Percentiles rank a stretch among this genome's conserved stretches.
Conservation (phyloP, 1,139 yeast species). For the Scheffersomyces cryptocercus region DNA sequence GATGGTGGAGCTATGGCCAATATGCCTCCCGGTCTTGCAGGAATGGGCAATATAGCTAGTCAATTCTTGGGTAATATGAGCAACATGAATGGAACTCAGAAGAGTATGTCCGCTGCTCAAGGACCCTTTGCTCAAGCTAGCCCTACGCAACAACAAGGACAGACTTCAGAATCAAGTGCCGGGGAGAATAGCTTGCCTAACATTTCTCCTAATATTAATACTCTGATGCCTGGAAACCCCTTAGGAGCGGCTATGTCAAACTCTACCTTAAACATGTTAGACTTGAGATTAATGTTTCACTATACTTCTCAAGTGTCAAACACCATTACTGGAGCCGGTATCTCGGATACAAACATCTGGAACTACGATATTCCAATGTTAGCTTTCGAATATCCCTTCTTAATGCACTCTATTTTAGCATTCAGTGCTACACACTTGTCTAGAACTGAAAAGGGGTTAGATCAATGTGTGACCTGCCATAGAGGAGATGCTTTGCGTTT, state of each 20-base stretch:
- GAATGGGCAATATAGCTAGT: not conserved
- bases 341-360: constrained; percentile 87
- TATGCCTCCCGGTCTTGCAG: not conserved
- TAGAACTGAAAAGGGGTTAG: constrained; percentile 72
- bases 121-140: not conserved
- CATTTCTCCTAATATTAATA: constrained; percentile 30
- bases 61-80: constrained; percentile 2
- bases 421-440: constrained; percentile 91
- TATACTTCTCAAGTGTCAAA: constrained; percentile 83
- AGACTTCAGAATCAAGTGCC: not conserved
- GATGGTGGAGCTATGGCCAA: constrained; percentile 11
- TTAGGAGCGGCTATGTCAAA: constrained; percentile 16
- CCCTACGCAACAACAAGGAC: not conserved
- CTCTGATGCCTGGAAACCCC: constrained; percentile 14
- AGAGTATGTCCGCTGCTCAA: not conserved
- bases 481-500: constrained; percentile 83
- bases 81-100: not conserved
- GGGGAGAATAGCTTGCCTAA: constrained; percentile 16
- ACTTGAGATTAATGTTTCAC: constrained; percentile 80
- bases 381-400: constrained; percentile 84
- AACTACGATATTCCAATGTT: constrained; percentile 81
- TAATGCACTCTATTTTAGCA: constrained; percentile 89
- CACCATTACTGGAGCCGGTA: constrained; percentile 89
- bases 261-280: constrained; percentile 63
- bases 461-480: constrained; percentile 82